Percentiles rank a stretch among this genome's conserved stretches.
These are phyloP conservation scores for Elongisporangium senticosum DNA, from an alignment of 352 stramenopile species.

Conservation along the genomic window DNA sequence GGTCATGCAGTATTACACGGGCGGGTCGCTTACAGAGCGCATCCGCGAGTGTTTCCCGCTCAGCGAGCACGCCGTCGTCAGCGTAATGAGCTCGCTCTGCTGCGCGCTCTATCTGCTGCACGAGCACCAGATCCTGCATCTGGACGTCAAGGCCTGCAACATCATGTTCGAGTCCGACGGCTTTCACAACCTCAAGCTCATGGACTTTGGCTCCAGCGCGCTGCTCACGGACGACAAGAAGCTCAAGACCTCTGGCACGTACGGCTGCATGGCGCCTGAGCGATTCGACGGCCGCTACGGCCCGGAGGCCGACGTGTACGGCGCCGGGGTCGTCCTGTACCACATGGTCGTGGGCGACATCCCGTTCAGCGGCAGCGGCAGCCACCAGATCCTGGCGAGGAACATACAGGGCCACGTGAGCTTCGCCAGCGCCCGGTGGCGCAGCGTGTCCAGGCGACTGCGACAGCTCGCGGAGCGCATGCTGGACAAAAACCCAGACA, in stretches of 20 bases:
- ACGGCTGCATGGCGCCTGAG: slow-evolving; percentile 62
- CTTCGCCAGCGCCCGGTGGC: slow-evolving; percentile 35
- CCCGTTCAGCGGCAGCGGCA: slow-evolving; percentile 34
- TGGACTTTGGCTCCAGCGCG: slow-evolving; percentile 55
- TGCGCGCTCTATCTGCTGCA: slow-evolving; percentile 42
- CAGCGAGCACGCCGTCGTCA: slow-evolving; percentile 24
- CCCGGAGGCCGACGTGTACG: slow-evolving; percentile 54
- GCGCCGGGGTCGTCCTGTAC: slow-evolving; percentile 51
- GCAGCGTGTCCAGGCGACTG: slow-evolving; percentile 25
- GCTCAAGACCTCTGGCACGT: slow-evolving; percentile 31
- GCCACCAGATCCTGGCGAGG: slow-evolving; percentile 49
- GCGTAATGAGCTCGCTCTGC: slow-evolving; percentile 40
- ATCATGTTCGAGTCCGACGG: slow-evolving; percentile 47
- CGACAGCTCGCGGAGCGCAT: slow-evolving; percentile 32
- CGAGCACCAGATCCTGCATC: slow-evolving; percentile 42
- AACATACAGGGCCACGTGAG: slow-evolving; percentile 56
- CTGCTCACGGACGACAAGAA: slow-evolving; percentile 10
- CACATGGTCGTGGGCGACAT: slow-evolving; percentile 52
- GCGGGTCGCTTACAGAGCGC: slow-evolving; percentile 44
- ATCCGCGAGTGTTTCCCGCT: slow-evolving; percentile 28
- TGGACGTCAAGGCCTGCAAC: slow-evolving; percentile 64
- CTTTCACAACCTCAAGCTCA: slow-evolving; percentile 56
- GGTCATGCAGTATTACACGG: slow-evolving; percentile 57
- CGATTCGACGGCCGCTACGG: slow-evolving; percentile 46
- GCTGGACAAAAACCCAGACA: slow-evolving; percentile 41